Base-by-base conservation (phyloP, 768 basidiomycete species). In the Suillus weaverae region DNA sequence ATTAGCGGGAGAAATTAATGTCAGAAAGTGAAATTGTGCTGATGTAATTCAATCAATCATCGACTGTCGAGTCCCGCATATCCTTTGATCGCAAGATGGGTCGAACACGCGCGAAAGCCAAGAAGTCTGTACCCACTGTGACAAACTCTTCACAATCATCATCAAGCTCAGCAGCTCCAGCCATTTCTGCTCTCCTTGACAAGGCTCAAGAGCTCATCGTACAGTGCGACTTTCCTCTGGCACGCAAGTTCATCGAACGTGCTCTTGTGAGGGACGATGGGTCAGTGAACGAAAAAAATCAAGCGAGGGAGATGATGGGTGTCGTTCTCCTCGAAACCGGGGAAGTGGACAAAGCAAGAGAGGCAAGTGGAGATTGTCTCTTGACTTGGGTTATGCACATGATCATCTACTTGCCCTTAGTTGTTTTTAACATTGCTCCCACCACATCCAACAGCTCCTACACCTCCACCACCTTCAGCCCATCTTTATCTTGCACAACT, bases 401-500 rank as follows among this genome's bases (percentile, higher is more conserved):
- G 22, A 57, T 39, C 50, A 35, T 20, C 1, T 7, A 61, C 38
- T 69, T 36, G 9, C 32, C 4, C 35, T 3, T 70, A 93, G 91
- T 85, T 86, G 26, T 92, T 94, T 74, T 74, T 62, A 67, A 88
- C 77, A 39, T 73, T 84, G 16, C 69, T 91, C 54, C 88, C 90
- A 61, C 87, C 90, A 64, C 77, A 85, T 74, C 79, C 84, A 50
- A 79, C 83, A 73, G 85, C 87, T 20, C 84, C 89, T 41, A 74
- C 82, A 20, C 77, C 84, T 48, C 85, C 92, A 1, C 82, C 86
- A 0, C 85, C 92, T 9, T 91, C 93, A 38, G 92, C 91, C 13
- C 86, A 95, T 78, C 82, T 96, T 0, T 95, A 96, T 76, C 89
- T 97, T 30, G 95, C 94, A 0, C 95, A 97, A 73, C 79, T 94